phyloP scores from a whole-genome alignment of 1,284 basidiomycete genomes.

The Ustilago cynodontis region DNA sequence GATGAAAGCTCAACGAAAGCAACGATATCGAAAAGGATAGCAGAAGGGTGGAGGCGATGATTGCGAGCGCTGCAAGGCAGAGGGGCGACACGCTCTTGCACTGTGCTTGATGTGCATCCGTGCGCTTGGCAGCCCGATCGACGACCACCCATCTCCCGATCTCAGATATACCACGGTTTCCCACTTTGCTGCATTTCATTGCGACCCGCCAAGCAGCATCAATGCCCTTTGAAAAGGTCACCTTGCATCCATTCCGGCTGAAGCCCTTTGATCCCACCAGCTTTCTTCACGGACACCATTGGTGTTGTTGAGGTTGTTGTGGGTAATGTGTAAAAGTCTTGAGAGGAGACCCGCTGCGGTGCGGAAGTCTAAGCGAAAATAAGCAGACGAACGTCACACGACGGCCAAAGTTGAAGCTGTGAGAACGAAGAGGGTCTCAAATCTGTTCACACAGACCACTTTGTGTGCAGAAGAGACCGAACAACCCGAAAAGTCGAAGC shows the following conservation, averaged over 20 bases:
- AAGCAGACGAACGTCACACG: slow-evolving; percentile 20
- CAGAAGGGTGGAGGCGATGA: slow-evolving; percentile 27
- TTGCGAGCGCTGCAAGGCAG: not conserved
- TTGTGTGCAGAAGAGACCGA: too few species aligned
- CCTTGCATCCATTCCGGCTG: too few species aligned
- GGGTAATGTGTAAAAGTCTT: not conserved
- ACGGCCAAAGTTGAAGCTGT: slow-evolving; percentile 9
- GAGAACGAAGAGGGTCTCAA: not conserved
- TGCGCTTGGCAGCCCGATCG: slow-evolving; percentile 28
- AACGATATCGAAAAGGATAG: slow-evolving; percentile 11
- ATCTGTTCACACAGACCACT: slow-evolving; percentile 20
- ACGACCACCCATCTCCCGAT: not conserved
- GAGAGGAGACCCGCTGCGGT: slow-evolving; percentile 6
- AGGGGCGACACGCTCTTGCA: slow-evolving; percentile 10
- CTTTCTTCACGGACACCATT: not conserved
- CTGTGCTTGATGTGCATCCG: slow-evolving; percentile 26
- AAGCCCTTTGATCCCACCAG: too few species aligned
- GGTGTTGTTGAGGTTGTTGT: not conserved
- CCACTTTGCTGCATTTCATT: not conserved
- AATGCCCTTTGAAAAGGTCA: too few species aligned
- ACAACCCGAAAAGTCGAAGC: not conserved
- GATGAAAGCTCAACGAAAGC: not conserved
- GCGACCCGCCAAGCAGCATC: too few species aligned
- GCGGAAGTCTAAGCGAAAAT: slow-evolving; percentile 7
- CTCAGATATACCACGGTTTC: not conserved